Evolutionary conservation across 805 yeast genomes (phyloP).

Genomic region (Lipomyces sp.): DNA sequence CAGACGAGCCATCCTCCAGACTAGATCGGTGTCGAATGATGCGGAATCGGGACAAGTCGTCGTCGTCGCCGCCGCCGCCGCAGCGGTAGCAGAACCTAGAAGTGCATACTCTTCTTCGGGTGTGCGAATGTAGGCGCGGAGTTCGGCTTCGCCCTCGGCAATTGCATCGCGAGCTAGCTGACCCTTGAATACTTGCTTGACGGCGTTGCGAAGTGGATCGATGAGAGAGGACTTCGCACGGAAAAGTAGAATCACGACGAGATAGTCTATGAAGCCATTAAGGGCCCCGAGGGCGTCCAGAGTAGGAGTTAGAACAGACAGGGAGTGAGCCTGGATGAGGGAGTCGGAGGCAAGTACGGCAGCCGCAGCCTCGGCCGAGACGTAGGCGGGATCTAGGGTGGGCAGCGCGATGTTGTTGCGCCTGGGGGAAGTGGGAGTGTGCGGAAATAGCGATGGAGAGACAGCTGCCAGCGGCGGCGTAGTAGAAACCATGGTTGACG

Average conservation of each 20-base stretch:
- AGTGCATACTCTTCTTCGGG: slow-evolving; percentile 17
- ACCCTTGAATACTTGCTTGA: slow-evolving; percentile 10
- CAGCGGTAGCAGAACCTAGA: not conserved
- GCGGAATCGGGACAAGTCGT: slow-evolving; percentile 1
- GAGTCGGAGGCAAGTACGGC: slow-evolving; percentile 22
- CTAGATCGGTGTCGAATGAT: slow-evolving; percentile 15
- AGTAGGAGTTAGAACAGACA: slow-evolving; percentile 14
- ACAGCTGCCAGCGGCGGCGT: not conserved
- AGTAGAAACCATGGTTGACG: not conserved
- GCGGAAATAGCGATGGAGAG: slow-evolving; percentile 2
- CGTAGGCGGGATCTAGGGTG: slow-evolving; percentile 8
- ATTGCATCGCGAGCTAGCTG: slow-evolving; percentile 26
- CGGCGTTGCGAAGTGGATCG: slow-evolving; percentile 13
- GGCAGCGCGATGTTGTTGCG: not conserved
- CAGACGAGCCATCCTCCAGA: slow-evolving; percentile 25
- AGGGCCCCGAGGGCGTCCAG: slow-evolving; percentile 9
- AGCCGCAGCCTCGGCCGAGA: slow-evolving; percentile 12
- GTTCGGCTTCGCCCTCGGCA: slow-evolving; percentile 24
- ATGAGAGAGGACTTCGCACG: slow-evolving; percentile 18
- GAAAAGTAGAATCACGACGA: slow-evolving; percentile 10
- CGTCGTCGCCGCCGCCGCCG: not conserved
- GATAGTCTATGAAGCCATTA: slow-evolving; percentile 21
- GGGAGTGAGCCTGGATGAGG: slow-evolving; percentile 11
- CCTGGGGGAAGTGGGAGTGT: not conserved
- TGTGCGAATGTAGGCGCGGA: slow-evolving; percentile 15